Base-by-base conservation (phyloP, 371 early-diverging fungal species). In the Encephalitozoon hellem region DNA sequence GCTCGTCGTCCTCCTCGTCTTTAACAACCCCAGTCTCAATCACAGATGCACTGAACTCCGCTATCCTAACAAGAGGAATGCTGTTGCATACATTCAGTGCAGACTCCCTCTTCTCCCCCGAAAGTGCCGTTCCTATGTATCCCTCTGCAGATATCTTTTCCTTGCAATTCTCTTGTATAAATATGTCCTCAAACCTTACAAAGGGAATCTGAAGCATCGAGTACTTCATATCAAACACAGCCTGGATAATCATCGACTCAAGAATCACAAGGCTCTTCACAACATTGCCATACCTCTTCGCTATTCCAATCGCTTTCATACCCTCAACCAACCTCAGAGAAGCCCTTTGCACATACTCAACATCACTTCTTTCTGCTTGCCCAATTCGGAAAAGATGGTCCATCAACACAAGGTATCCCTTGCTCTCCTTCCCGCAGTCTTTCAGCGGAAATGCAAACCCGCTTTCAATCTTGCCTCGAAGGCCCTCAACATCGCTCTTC, bases 241-340 rank as follows among this genome's bases (percentile, higher is more conserved):
- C 67, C 43, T 83, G 85, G n/a, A 69, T 55, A 39, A 85, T 47
- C 76, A 79, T 78, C 54, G 55, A 66, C 66, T 83, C 79, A 25
- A 83, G 54, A 51, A 65, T 74, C 54, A 77, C 67, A 26, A 73
- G 30, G 32, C 39, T 73, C 23, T 65, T 69, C 34, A 71, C 43
- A 26, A 69, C 26, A 15, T 51, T 42, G 1, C 25, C 38, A 6
- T 52, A 52, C 30, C 69, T 53, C 65, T 72, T 71, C 8, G 28
- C 32, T n/a, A 75, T 11, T 4, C 74, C 76, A 34, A 82, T 54
- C 41, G 32, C 65, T 39, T 67, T 74, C 38, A 78, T 45, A 6
- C 53, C 26, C 15, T 79, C 63, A 32, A 82, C 73, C 15, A 82
- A 5, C 6, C 15, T 3, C 0, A 79, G 28, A 38, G 69, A 34